Base-by-base conservation (phyloP, 192 early-diverging fungal species). In the Coemansia sp. region DNA sequence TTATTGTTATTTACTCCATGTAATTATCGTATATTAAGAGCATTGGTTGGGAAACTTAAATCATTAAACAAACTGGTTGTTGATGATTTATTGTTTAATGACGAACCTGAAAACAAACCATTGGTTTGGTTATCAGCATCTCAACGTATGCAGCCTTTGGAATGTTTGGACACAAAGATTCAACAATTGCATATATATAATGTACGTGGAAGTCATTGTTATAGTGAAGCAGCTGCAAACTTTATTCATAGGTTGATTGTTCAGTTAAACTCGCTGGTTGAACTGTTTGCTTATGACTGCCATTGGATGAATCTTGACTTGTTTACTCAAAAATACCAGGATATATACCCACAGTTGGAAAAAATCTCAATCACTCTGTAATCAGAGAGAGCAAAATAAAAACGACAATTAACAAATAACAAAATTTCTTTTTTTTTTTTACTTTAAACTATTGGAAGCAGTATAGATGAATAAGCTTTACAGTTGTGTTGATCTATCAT, bases 111-210 rank as follows among this genome's bases (percentile, higher is more conserved):
- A 26, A 25, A 23, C 25, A 45, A 45, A 24, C n/a, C 28, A 13
- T 26, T 45, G 43, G 28, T 45, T 23, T 23, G 24, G 6, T 15
- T n/a, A n/a, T n/a, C 43, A 3, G 43, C 25, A 10, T 20, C 43
- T 14, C 24, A 25, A 9, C 25, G 15, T 5, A 26, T 10, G 6
- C n/a, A 28, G n/a, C 43, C 43, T 23, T 26, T n/a, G 22, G 28
- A 27, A 25, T 25, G 14, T 15, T 5, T 45, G 11, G 24, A 28
- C 13, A 26, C 43, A n/a, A 45, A 45, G 17, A 45, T 45, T 11
- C 43, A 45, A 8, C 43, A 45, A 26, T 28, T 45, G 13, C 43
- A 45, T 17, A 45, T 45, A 26, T 45, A 28, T 15, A 45, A 28
- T 15, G 28, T 26, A 1, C 25, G 43, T 26, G 43, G 43, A 23